phyloP scores from a whole-genome alignment of 164 flowering plant genomes.

The Macadamia tetraphylla region DNA sequence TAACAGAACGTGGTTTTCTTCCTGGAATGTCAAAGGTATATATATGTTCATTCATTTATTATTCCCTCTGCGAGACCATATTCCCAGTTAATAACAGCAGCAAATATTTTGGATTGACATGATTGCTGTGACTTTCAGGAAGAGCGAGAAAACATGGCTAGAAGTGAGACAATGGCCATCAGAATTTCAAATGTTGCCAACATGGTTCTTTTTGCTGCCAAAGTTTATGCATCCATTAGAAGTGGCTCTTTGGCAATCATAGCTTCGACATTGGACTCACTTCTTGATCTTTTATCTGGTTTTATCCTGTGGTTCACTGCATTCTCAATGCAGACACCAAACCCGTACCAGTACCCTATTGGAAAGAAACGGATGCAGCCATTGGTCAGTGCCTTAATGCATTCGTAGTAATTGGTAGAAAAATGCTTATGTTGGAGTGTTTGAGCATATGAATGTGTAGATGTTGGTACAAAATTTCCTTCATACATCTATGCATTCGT shows the following conservation, averaged over 20 bases:
- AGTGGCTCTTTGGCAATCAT: constrained; percentile 88
- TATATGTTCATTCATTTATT: not conserved
- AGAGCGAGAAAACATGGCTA: constrained; percentile 74
- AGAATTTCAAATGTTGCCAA: constrained; percentile 84
- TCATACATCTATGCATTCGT: no score
- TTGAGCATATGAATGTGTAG: no score
- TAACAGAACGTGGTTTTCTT: constrained; percentile 63
- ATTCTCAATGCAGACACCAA: constrained; percentile 87
- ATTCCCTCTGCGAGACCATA: not conserved
- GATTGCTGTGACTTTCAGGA: constrained; percentile 40
- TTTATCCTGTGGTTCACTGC: constrained; percentile 94
- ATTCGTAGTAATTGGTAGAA: no score
- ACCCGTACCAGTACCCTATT: constrained; percentile 90
- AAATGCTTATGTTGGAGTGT: no score
- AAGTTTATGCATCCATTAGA: constrained; percentile 74
- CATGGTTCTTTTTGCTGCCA: constrained; percentile 84
- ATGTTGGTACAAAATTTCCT: no score
- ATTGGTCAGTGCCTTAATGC: constrained; percentile 41
- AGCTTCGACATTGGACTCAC: constrained; percentile 90
- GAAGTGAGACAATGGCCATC: constrained; percentile 74
- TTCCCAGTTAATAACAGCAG: not conserved
- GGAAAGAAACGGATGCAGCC: constrained; percentile 97
- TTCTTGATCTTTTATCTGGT: constrained; percentile 90
- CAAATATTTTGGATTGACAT: constrained; percentile 4
- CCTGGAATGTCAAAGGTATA: constrained; percentile 82